Base-by-base conservation (phyloP, 1,139 yeast genomes). In the Debaryomyces robertsiae region DNA sequence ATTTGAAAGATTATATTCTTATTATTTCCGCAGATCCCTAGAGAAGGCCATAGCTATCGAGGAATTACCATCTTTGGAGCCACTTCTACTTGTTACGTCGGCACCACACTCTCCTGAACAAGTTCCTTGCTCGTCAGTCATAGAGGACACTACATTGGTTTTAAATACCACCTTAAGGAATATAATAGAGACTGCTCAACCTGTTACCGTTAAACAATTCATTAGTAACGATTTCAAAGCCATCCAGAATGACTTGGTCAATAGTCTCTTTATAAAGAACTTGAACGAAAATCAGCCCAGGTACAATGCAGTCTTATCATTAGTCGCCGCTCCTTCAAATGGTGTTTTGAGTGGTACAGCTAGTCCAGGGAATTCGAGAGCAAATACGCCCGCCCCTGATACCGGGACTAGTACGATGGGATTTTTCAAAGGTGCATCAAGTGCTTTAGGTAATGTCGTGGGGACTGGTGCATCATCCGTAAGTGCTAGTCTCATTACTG, bases 41-140 rank as follows among this genome's bases (percentile, higher is more conserved):
- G 95, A 87, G 54, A 88, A 85, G 52, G 89, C 97, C 1, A 78
- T 87, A 35, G 74, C 81, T 40, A 73, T 89, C 27, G 98, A 93
- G 58, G 91, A 86, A 49, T 50, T 86, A 16, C 96, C 95, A 0
- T 46, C 63, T 0, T 51, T 73, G 32, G 73, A 69, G 17, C 49
- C 66, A 2, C 67, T 50, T 38, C 57, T 70, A 41, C 36, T 48
- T 5, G 39, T 47, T 3, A 24, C 48, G 3, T 39, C 47, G 7
- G 27, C 45, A 4, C 36, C 47, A 6, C 42, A 41, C 3, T 47
- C 62, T 3, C 77, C 75, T 9, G 87, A 76, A 46, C 76, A 70
- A 36, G 80, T 86, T 3, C 84, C 94, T 3, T 79, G 86, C 4
- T 80, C 95, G 0, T 89, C 98, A 0, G 83, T 89, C 9, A 81